These are phyloP conservation scores for Incumbomyces lentus DNA, from an alignment of 2,329 filamentous ascomycete genomes.

Conservation along the genomic window DNA sequence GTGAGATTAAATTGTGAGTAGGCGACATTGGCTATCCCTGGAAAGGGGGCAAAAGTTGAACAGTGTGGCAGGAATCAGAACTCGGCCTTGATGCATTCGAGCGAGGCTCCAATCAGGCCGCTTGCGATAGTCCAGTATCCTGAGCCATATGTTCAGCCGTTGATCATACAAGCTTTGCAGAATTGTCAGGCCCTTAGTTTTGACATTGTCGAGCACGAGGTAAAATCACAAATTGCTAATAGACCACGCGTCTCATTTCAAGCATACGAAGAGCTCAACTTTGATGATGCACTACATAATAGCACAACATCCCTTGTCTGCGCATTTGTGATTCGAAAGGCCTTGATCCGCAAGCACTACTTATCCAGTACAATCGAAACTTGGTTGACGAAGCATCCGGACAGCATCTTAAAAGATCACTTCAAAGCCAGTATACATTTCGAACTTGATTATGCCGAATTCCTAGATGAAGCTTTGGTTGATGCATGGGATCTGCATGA, in stretches of 20 bases:
- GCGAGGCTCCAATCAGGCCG: constrained; percentile 25
- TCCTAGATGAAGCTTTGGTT: constrained; percentile 81
- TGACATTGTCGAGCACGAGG: constrained; percentile 44
- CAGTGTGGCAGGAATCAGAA: no score
- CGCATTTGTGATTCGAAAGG: constrained; percentile 91
- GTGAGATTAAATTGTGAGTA: constrained; percentile 77
- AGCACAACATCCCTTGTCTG: constrained; percentile 60
- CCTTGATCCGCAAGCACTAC: constrained; percentile 92
- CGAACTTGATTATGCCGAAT: constrained; percentile 93
- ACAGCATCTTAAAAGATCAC: constrained; percentile 56
- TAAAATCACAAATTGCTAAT: constrained; percentile 36
- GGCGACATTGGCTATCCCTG: constrained; percentile 11
- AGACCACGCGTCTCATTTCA: constrained; percentile 63
- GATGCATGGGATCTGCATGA: constrained; percentile 82
- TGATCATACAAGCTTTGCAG: constrained; percentile 65
- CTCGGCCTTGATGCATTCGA: no score
- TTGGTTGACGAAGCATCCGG: constrained; percentile 76
- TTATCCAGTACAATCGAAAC: constrained; percentile 71
- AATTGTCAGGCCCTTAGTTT: constrained; percentile 47
- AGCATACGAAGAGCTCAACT: constrained; percentile 80
- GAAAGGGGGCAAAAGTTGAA: no score
- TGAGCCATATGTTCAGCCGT: constrained; percentile 77
- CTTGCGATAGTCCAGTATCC: constrained; percentile 75
- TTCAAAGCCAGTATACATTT: constrained; percentile 75
- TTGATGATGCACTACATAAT: constrained; percentile 59